These are phyloP conservation scores for Closterium sp. DNA, from an alignment of 139 green algal species.

Conservation along the genomic window DNA sequence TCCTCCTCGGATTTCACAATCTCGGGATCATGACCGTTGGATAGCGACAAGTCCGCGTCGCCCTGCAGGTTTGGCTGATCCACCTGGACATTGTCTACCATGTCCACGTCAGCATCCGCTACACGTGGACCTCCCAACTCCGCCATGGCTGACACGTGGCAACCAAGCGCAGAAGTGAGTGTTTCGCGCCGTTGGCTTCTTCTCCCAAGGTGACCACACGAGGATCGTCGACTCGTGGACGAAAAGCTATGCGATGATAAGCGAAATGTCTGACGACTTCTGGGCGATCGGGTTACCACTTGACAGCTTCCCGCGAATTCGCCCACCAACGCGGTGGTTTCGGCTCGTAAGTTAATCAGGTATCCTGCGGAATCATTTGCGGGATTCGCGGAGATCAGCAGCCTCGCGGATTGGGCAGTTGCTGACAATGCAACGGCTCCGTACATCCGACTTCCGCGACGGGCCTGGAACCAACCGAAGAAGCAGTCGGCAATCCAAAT, in stretches of 20 bases:
- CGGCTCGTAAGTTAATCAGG: neutral
- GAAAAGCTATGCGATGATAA: neutral
- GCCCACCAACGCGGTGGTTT: neutral
- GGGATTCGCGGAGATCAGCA: neutral
- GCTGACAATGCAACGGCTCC: neutral
- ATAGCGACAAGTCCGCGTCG: neutral
- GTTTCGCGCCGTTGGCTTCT: neutral
- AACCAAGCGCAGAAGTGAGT: neutral
- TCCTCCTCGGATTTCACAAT: constrained; percentile 65
- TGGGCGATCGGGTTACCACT: neutral
- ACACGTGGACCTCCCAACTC: neutral
- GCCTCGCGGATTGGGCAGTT: neutral
- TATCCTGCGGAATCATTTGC: neutral
- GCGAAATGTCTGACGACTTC: neutral
- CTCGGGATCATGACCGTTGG: constrained; percentile 5
- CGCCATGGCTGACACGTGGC: neutral
- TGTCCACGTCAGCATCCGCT: neutral
- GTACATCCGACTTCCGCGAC: neutral
- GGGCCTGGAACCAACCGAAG: neutral
- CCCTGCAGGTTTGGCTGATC: neutral
- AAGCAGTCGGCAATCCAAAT: neutral
- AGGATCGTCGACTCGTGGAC: neutral
- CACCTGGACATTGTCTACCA: neutral
- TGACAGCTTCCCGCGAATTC: neutral
- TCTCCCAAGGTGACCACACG: neutral